Percentiles rank a stretch among this genome's conserved stretches.
Evolutionary conservation across 2,329 filamentous ascomycete genomes (phyloP).

Genomic region (Stenocarpella maydis): DNA sequence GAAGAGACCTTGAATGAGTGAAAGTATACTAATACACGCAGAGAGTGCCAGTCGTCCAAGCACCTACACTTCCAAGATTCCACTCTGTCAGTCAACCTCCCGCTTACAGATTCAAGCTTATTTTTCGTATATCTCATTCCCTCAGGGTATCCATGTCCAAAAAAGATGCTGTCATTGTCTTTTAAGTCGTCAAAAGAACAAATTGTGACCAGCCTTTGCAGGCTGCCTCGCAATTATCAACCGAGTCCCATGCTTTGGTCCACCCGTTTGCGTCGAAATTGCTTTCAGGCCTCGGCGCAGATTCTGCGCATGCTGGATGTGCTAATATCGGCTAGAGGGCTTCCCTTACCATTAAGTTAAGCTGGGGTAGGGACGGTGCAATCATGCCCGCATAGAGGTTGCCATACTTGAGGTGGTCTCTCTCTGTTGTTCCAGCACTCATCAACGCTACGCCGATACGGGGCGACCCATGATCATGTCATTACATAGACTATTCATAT

Average conservation of each 20-base stretch:
- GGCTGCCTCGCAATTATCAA: conserved; percentile 40
- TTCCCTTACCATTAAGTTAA: conserved; percentile 42
- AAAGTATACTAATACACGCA: no score
- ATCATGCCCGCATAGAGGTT: conserved; percentile 41
- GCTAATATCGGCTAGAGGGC: conserved; percentile 39
- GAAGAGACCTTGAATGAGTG: no score
- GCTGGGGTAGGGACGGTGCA: conserved; percentile 37
- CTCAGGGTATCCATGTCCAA: conserved; percentile 38
- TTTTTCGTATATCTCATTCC: conserved; percentile 21
- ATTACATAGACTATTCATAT: no score
- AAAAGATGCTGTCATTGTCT: conserved; percentile 40
- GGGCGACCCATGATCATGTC: no score
- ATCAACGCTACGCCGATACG: neutral
- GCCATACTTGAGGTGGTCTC: conserved; percentile 38
- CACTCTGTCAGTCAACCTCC: conserved; percentile 8
- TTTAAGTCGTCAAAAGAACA: conserved; percentile 42
- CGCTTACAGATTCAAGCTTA: conserved; percentile 22
- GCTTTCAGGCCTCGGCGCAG: conserved; percentile 34
- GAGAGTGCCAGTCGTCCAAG: neutral
- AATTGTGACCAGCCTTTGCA: conserved; percentile 40
- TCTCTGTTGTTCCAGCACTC: conserved; percentile 4
- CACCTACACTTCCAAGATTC: conserved; percentile 14
- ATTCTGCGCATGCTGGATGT: conserved; percentile 36
- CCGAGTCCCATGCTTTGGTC: conserved; percentile 40
- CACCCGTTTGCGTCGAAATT: conserved; percentile 35